Conservation (phyloP, 495 filamentous ascomycete species). For the Penicillium lagena region DNA sequence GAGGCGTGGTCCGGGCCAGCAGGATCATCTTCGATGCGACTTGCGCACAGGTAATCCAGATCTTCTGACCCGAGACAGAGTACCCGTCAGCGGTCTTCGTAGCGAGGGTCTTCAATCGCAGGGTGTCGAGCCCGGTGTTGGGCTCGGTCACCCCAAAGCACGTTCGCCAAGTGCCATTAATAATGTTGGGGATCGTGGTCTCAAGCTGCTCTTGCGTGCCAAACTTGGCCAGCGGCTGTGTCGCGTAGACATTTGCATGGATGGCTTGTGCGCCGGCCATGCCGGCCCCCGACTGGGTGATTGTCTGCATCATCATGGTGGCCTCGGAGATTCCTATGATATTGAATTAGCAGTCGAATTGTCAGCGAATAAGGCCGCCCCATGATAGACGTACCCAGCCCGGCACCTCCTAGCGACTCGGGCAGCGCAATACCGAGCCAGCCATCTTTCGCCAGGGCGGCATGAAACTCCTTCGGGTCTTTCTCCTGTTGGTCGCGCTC, state of each 20-base stretch:
- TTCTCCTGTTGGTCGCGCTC: slow-evolving; percentile 58
- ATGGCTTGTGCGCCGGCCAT: slow-evolving; percentile 74
- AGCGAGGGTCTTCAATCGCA: slow-evolving; percentile 58
- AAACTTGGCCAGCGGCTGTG: slow-evolving; percentile 68
- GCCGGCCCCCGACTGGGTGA: slow-evolving; percentile 68
- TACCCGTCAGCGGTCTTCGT: slow-evolving; percentile 46
- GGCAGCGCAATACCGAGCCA: slow-evolving; percentile 79
- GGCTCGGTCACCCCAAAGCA: slow-evolving; percentile 66
- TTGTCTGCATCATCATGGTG: slow-evolving; percentile 81
- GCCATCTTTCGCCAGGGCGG: slow-evolving; percentile 68
- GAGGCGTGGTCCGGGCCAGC: slow-evolving; percentile 64
- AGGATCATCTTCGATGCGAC: slow-evolving; percentile 73
- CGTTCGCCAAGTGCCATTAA: slow-evolving; percentile 58
- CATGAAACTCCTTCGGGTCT: slow-evolving; percentile 69
- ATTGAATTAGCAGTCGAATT: neutral
- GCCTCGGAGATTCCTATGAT: slow-evolving; percentile 60
- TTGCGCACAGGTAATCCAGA: slow-evolving; percentile 78
- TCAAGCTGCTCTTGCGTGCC: slow-evolving; percentile 54
- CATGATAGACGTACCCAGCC: slow-evolving; percentile 60
- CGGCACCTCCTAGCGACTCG: slow-evolving; percentile 63
- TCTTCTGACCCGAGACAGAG: slow-evolving; percentile 67
- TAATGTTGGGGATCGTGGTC: slow-evolving; percentile 59
- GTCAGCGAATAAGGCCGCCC: slow-evolving; percentile 46
- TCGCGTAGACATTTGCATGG: slow-evolving; percentile 74
- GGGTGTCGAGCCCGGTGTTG: slow-evolving; percentile 69